Conservation (phyloP, 2,329 filamentous ascomycete genomes). For the Orbilia oligospora region DNA sequence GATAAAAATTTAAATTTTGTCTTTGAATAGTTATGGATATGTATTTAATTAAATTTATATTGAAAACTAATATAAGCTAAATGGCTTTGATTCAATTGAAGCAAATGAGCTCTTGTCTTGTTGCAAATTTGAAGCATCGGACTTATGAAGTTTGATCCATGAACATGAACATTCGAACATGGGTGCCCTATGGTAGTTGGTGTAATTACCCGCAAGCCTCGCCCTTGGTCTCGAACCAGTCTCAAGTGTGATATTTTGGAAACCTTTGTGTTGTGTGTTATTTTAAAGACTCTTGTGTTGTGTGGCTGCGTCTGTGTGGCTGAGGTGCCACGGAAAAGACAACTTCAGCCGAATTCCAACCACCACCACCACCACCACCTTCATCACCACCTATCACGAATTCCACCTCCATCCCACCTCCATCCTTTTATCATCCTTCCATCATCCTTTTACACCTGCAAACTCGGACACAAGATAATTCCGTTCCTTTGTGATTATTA, state of each 20-base stretch:
- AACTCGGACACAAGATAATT: background rate
- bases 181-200: too few relatives aligned
- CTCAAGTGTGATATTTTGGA: background rate
- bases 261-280: background rate
- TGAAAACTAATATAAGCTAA: too few relatives aligned
- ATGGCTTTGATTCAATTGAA: too few relatives aligned
- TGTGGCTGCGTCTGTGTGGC: slow-evolving; percentile 14
- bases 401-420: slow-evolving; percentile 30
- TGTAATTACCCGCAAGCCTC: too few relatives aligned
- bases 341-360: slow-evolving; percentile 51
- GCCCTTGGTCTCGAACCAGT: too few relatives aligned
- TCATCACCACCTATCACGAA: slow-evolving; percentile 12
- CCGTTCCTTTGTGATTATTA: background rate
- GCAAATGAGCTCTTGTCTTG: too few relatives aligned
- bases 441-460: background rate
- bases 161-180: too few relatives aligned
- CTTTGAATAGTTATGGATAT: too few relatives aligned
- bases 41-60: too few relatives aligned
- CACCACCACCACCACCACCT: slow-evolving; percentile 28
- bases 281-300: background rate
- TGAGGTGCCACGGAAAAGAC: slow-evolving; percentile 48
- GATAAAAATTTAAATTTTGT: too few relatives aligned
- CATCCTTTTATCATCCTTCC: slow-evolving; percentile 10
- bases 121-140: too few relatives aligned
- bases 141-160: too few relatives aligned